Percentiles rank a stretch among this genome's conserved stretches.
phyloP scores from a whole-genome alignment of 1,139 yeast species.

The Suhomyces atakaporum region DNA sequence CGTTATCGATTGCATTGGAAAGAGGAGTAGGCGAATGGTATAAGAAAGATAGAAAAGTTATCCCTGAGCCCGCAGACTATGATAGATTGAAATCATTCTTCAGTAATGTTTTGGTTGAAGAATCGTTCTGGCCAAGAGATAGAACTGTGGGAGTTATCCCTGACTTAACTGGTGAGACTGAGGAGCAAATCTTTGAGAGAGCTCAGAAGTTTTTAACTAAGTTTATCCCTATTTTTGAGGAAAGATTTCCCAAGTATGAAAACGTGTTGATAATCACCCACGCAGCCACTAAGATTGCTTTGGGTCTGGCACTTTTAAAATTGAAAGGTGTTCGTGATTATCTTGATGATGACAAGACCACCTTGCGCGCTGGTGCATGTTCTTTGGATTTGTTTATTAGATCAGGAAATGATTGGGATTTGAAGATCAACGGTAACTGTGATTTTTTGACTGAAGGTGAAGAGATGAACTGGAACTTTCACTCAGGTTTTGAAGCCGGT shows the following conservation, averaged over 20 bases:
- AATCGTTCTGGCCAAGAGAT: slow-evolving; percentile 46
- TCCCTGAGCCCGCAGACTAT: slow-evolving; percentile 62
- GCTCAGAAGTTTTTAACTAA: slow-evolving; percentile 49
- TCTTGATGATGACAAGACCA: slow-evolving; percentile 47
- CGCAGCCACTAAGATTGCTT: slow-evolving; percentile 81
- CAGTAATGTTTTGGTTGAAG: slow-evolving; percentile 40
- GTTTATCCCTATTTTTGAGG: slow-evolving; percentile 55
- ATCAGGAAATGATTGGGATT: slow-evolving; percentile 46
- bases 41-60: slow-evolving; percentile 51
- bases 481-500: slow-evolving; percentile 69
- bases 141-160: slow-evolving; percentile 53
- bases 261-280: slow-evolving; percentile 69
- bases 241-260: slow-evolving; percentile 54
- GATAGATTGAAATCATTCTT: slow-evolving; percentile 52
- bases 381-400: slow-evolving; percentile 40
- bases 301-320: slow-evolving; percentile 68
- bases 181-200: slow-evolving; percentile 60
- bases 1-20: slow-evolving; percentile 62
- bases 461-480: slow-evolving; percentile 90
- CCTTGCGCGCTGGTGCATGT: slow-evolving; percentile 51
- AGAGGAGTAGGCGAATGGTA: slow-evolving; percentile 77
- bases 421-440: slow-evolving; percentile 67
- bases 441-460: slow-evolving; percentile 73
- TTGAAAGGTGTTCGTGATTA: slow-evolving; percentile 47
- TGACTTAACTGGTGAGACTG: slow-evolving; percentile 60